Conservation (phyloP, 2,329 filamentous ascomycete species). For the Graphiopsis chlorocephala region DNA sequence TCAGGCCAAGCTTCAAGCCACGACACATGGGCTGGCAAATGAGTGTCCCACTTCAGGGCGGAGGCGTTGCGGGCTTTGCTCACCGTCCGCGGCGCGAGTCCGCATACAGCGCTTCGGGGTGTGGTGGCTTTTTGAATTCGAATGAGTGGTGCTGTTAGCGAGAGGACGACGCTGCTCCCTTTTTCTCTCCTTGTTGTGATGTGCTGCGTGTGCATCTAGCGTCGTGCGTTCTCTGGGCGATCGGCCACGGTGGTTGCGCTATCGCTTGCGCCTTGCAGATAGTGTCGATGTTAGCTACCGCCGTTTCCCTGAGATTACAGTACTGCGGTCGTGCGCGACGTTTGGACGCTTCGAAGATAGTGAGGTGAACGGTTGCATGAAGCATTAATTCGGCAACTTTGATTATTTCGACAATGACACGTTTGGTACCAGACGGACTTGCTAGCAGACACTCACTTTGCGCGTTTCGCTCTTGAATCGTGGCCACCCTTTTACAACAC, state of each 20-base stretch:
- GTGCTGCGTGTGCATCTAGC: background rate
- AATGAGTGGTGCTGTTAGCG: background rate
- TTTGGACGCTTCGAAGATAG: background rate
- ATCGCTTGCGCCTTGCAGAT: conserved; percentile 1
- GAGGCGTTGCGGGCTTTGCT: conserved; percentile 6
- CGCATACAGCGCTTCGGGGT: background rate
- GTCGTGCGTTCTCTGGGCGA: background rate
- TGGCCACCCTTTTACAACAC: background rate
- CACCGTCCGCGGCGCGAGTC: background rate
- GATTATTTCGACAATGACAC: background rate
- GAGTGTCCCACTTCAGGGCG: conserved; percentile 5
- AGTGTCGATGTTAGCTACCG: background rate
- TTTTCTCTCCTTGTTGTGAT: background rate
- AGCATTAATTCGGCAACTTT: background rate
- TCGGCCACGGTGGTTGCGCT: background rate
- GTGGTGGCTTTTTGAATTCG: background rate
- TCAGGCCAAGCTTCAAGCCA: conserved; percentile 10
- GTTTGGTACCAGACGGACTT: background rate
- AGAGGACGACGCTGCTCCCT: background rate
- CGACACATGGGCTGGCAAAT: conserved; percentile 10
- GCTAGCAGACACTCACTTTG: background rate
- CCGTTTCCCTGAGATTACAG: conserved; percentile 1
- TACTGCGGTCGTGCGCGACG: background rate
- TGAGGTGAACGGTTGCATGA: background rate
- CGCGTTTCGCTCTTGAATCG: background rate